A percentile compares a stretch with the other conserved stretches of the same genome.
Evolutionary conservation across 805 yeast species (phyloP).

Genomic region (Wickerhamomyces sydowiorum): DNA sequence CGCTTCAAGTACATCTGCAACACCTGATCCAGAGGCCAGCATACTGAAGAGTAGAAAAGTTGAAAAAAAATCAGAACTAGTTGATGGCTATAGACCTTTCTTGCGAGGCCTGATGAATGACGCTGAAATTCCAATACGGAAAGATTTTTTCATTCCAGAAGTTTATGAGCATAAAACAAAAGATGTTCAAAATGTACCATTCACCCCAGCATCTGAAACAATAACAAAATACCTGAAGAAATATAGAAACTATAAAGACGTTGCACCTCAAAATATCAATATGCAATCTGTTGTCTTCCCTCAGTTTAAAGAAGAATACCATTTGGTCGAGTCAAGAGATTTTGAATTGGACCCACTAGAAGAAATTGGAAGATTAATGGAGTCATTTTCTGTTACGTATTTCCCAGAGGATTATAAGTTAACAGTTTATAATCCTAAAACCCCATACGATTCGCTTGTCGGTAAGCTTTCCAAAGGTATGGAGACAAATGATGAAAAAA

Average conservation of each 20-base stretch:
- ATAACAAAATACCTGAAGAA: slow-evolving; percentile 14
- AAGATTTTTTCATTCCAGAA: slow-evolving; percentile 27
- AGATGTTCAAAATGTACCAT: slow-evolving; percentile 12
- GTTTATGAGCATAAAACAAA: slow-evolving; percentile 15
- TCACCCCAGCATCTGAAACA: slow-evolving; percentile 14
- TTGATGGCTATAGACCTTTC: slow-evolving; percentile 23
- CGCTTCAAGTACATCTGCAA: not conserved
- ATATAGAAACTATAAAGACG: slow-evolving; percentile 24
- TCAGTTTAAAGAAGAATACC: slow-evolving; percentile 42
- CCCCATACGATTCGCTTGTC: slow-evolving; percentile 32
- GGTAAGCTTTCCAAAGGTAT: slow-evolving; percentile 32
- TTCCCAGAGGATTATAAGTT: slow-evolving; percentile 32
- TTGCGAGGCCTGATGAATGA: slow-evolving; percentile 12
- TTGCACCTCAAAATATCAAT: slow-evolving; percentile 19
- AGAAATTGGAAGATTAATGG: slow-evolving; percentile 53
- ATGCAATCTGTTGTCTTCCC: slow-evolving; percentile 33
- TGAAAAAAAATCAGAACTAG: slow-evolving; percentile 2
- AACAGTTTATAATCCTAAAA: slow-evolving; percentile 28
- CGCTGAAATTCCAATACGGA: slow-evolving; percentile 17
- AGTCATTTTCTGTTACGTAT: slow-evolving; percentile 31
- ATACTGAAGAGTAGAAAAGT: slow-evolving; percentile 1
- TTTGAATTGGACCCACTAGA: slow-evolving; percentile 57
- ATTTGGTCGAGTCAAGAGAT: slow-evolving; percentile 44
- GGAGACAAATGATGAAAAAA: slow-evolving; percentile 23
- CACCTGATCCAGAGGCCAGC: not conserved